A percentile compares a stretch with the other conserved stretches of the same genome.
Conservation (phyloP, 176 grass and related monocot genomes). For the Phoenix dactylifera region DNA sequence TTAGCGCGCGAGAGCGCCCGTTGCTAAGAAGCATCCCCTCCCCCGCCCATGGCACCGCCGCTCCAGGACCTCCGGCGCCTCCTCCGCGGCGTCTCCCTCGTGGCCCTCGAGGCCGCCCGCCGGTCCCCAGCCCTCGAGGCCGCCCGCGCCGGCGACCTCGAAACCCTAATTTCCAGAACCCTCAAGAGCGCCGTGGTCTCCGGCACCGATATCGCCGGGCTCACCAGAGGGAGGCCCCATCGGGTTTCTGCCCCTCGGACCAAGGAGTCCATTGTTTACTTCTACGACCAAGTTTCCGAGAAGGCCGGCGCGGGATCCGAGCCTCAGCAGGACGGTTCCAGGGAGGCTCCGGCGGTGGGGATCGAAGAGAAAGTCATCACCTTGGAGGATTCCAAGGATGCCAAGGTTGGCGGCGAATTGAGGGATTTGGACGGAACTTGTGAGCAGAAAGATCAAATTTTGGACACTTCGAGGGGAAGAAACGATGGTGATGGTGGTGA, state of each 20-base stretch:
- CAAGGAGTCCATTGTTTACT: conserved; percentile 41
- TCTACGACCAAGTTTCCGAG: conserved; percentile 7
- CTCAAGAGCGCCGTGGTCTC: conserved; percentile 41
- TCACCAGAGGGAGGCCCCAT: conserved; percentile 52
- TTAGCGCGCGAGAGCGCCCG: too few species aligned
- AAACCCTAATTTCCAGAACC: background rate
- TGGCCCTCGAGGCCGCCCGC: conserved; percentile 43
- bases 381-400: conserved; percentile 4
- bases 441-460: background rate
- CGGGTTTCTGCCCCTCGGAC: conserved; percentile 15
- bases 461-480: background rate
- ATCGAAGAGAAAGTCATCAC: background rate
- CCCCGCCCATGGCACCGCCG: conserved; percentile 2
- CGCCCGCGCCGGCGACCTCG: conserved; percentile 24
- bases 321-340: conserved; percentile 4
- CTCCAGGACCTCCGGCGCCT: conserved; percentile 46
- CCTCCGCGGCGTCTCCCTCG: conserved; percentile 43
- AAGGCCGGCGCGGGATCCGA: conserved; percentile 14
- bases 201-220: conserved; percentile 62
- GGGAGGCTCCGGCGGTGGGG: background rate
- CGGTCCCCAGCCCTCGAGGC: conserved; percentile 4
- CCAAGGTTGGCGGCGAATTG: background rate
- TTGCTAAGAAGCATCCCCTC: background rate
- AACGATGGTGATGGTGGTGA: background rate
- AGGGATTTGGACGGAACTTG: background rate